Evolutionary conservation across 306 rosid genomes (phyloP), one percentile per base, ranked within the genome.

Genomic region (Neltuma alba): DNA sequence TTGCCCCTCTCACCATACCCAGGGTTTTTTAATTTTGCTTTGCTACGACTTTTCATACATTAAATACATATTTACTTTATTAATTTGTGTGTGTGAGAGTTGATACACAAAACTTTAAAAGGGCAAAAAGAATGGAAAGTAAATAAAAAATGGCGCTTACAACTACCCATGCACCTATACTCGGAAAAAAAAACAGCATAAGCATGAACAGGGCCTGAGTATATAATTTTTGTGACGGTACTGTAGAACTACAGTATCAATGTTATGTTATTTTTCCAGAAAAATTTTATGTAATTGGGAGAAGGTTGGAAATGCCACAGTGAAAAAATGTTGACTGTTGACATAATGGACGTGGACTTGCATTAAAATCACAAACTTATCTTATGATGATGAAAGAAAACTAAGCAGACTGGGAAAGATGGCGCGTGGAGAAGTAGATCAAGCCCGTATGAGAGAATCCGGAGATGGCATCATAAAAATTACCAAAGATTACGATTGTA

Each of bases 1-100:
- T 71, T 79, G 90, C 78, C 83, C 47, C 88, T 78, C 44, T 65
- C 80, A 47, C 75, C 76, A 62, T 48, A n/a, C 40, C 64, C 8
- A 57, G 47, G 40, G 30, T 81, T 36, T 27, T 13, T 27, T 12
- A 38, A 54, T 18, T 8, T n/a, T 72, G 80, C 70, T 61, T 9
- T 14, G 7, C 2, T 42, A 7, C 11, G 72, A 30, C 72, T 40
- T 55, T 28, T 48, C 52, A 36, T 12, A 12, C 66, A 73, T 50
- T 9, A 61, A n/a, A 27, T 52, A 54, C 30, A 4, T 50, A 55
- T 13, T 36, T 7, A 40, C n/a, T 73, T 54, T 73, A 73, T 45
- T 33, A 37, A 47, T 38, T 54, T 38, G 42, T 31, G 14, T 55
- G 15, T 21, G n/a, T 23, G 3, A n/a, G 30, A 23, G 14, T 21